Base-by-base conservation (phyloP, 2,329 filamentous ascomycete genomes). In the Diaporthe helianthi region DNA sequence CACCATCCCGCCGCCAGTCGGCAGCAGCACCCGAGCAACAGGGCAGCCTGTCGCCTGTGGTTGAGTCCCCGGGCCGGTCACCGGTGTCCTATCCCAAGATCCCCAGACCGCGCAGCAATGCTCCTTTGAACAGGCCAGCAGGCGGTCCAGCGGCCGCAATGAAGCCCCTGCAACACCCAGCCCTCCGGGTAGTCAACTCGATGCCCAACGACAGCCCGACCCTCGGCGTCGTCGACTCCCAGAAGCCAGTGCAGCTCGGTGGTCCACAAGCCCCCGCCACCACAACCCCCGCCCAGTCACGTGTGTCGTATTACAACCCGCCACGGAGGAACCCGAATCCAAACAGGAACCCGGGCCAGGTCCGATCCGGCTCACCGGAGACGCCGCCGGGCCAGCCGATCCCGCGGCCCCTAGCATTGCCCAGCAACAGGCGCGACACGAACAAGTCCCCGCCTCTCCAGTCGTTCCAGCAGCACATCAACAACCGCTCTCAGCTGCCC, bases 11-110 rank as follows among this genome's bases (percentile, higher is more conserved):
- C n/a, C 46, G 65, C 26, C 55, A 33, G 24, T 64, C 69, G 4
- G 33, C 15, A 10, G 52, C 31, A 3, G 31, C n/a, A n/a, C n/a
- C 58, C 4, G 64, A 65, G 12, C 49, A 76, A 38, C 76, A 70
- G 65, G 75, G 71, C 67, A 80, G 78, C 53, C 78, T 87, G 5
- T 85, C 85, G 0, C 85, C 85, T 1, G 84, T 87, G 7, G 78
- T 77, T 15, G 85, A 87, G 73, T 85, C 83, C 0, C 84, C 83
- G 3, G 68, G 78, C 26, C 76, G 76, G 19, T 78, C 80, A 41
- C 78, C 78, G 17, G 78, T 78, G 31, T 74, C 67, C 12, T 78
- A 79, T 52, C 76, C 78, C 46, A 63, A 66, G 29, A 69, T 71
- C 33, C 68, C 69, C 17, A 54, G 61, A n/a, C 38, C 68, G 46